Evolutionary conservation across 2,329 filamentous ascomycete genomes (phyloP).

Genomic region (Sporothrix luriei): DNA sequence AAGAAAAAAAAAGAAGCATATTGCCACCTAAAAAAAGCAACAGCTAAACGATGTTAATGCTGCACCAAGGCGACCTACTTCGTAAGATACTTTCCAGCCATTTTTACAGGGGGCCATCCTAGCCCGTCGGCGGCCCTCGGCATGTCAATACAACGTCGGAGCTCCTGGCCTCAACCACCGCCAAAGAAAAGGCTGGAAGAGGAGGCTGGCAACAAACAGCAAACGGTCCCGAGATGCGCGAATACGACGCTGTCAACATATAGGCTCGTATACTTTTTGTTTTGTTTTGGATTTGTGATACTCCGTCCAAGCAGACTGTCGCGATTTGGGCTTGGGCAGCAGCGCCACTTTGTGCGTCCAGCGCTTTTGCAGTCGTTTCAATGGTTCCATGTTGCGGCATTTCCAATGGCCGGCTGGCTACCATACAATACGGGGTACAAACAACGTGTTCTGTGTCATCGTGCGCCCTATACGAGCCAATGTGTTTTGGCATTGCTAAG

Average conservation of each 20-base stretch:
- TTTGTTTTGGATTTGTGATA: neutral
- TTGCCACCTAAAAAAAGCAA: slow-evolving; percentile 4
- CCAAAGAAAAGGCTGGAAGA: slow-evolving; percentile 9
- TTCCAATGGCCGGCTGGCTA: neutral
- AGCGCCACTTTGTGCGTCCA: slow-evolving; percentile 8
- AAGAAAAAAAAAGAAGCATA: slow-evolving; percentile 9
- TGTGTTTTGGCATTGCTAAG: neutral
- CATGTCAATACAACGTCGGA: neutral
- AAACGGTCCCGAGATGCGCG: too few relatives aligned
- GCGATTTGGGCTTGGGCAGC: slow-evolving; percentile 8
- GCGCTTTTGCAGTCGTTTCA: neutral
- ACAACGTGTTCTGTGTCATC: neutral
- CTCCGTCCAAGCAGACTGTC: neutral
- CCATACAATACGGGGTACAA: neutral
- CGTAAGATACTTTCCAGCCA: slow-evolving; percentile 8
- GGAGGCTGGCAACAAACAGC: neutral
- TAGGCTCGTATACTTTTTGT: neutral
- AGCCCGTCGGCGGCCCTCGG: too few relatives aligned
- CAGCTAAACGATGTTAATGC: neutral
- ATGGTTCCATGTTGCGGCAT: slow-evolving; percentile 1
- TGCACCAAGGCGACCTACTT: neutral
- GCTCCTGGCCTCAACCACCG: neutral
- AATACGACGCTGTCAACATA: neutral
- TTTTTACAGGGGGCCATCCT: neutral
- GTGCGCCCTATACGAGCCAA: slow-evolving; percentile 11